Evolutionary conservation across 192 early-diverging fungal species (phyloP), one percentile per base, ranked within the genome.

Genomic region (Mortierella claussenii): DNA sequence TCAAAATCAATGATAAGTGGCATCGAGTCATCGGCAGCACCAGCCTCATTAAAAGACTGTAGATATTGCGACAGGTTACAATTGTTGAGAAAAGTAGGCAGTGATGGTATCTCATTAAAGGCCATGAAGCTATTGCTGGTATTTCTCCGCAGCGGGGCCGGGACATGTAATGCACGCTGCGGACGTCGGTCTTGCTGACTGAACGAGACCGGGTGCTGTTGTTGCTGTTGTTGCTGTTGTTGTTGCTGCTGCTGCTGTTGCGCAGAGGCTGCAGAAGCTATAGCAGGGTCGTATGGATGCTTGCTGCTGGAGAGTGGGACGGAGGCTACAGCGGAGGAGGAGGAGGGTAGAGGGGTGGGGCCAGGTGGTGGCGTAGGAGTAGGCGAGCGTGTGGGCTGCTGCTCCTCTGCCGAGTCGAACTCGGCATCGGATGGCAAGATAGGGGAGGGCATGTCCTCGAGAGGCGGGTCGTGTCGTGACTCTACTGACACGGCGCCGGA

Each of bases 31-130:
- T 87, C 84, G 0, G 79, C 59, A 26, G 81, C 83, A 28, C 86
- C 86, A 8, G 82, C 84, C 0, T 82, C 70, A 28, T 80, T 68
- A 45, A 85, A 81, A 15, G 61, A 71, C 10, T 61, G 37, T 23
- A 83, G 65, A 50, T 87, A 87, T 51, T 81, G 79, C n/a, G 70
- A 59, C n/a, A 87, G 60, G 43, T 85, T 82, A n/a, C 74, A 67
- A 28, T 80, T 69, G 24, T 63, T 65, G n/a, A 87, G 65, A 60
- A 87, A 87, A 6, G 79, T 60, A 17, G 79, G 61, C 9, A 87
- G 60, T 4, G 84, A 55, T 15, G 78, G 78, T 37, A 81, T 78
- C 43, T 76, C 73, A 11, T 51, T 54, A 36, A 76, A 76, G 2
- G 64, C 51, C 52, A 57, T 54, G 59, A 76, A 76, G 73, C 21